Base-by-base conservation (phyloP, 495 filamentous ascomycete genomes). In the Neurospora sp. region DNA sequence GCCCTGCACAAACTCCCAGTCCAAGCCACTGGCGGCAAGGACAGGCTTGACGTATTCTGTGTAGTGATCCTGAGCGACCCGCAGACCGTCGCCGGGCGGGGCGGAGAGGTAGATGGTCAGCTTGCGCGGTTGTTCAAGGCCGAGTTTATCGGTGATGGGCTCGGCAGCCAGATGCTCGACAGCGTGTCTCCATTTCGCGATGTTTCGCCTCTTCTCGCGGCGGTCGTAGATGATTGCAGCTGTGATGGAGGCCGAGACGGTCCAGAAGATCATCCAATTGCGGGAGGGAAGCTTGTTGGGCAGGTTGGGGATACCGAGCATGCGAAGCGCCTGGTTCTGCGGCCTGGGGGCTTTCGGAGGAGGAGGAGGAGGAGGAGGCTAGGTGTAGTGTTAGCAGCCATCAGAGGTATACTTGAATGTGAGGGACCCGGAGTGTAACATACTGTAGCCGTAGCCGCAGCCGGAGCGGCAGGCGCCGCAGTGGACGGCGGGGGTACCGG, bases 231-330 rank as follows among this genome's bases (percentile, higher is more conserved):
- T 86, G 69, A 98, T 81, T 12, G 92, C 90, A 8, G 87, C 89
- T 0, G 92, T 89, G 76, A 97, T 91, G 41, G 92, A 89, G 39
- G 90, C 90, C 16, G 91, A 91, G 75, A 98, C 81, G 20, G 91
- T 84, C 78, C 95, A 86, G 84, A 99, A 98, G 76, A 99, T 98
- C 83, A 93, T 88, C 96, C 96, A 99, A 79, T 98, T 98, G 38
- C 96, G 90, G 14, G 96, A 99, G 23, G 96, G 96, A 11, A 99
- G 89, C 84, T 91, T 94, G 77, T 91, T 86, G 18, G 92, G 90
- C 73, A 96, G 86, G 71, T 88, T 90, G 35, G 94, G 94, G 73
- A 98, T 84, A 80, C 93, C 93, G 83, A 94, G 89, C 88, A 93
- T 92, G 76, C 86, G 89, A 74, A 91, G 86, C 20, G 87, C 91